Evolutionary conservation across 345 rosid genomes (phyloP), one percentile per base, ranked within the genome.

Genomic region (Lepidium aucheri): DNA sequence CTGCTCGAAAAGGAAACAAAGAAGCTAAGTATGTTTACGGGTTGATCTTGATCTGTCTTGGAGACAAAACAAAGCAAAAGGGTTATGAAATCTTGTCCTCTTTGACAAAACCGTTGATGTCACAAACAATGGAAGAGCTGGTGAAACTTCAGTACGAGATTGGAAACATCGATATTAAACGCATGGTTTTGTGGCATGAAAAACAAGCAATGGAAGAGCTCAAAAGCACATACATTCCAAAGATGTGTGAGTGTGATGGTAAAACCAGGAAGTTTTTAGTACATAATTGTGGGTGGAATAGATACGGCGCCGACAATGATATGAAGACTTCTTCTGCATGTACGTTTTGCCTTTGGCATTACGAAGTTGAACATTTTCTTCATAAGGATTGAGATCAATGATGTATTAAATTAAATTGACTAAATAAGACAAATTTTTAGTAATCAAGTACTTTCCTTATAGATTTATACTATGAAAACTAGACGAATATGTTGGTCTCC

Each of bases 1-100:
- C 26, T 24, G 26, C 26, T 24, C 26, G 26, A 3, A 24, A 24
- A 24, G 26, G 26, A 24, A 24, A 24, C 15, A 9, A 20, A 9
- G 64, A 67, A 13, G 73, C 73, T 7, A 58, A 8, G 3, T 74
- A 74, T 53, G 35, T 74, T 1, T 66, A 74, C 18, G 68, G 68
- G 2, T 0, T 74, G 50, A 53, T 74, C 26, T n/a, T 53, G 7
- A 16, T 67, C 16, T 74, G 77, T 53, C 34, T 10, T 18, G 68
- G 38, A 20, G 69, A 13, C 22, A 2, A 62, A 46, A 9, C 67
- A 46, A 74, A 60, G 40, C 72, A 67, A 43, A 24, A 60, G 18
- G 77, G 73, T 39, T 44, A 60, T 3, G 20, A 65, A 33, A 58
- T 59, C 11, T 43, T 67, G 53, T 67, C 64, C 36, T 38, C 68